Percentiles rank a stretch among this genome's conserved stretches.
Evolutionary conservation across 2,329 filamentous ascomycete species (phyloP).

Genomic region (Neonectria punicea): DNA sequence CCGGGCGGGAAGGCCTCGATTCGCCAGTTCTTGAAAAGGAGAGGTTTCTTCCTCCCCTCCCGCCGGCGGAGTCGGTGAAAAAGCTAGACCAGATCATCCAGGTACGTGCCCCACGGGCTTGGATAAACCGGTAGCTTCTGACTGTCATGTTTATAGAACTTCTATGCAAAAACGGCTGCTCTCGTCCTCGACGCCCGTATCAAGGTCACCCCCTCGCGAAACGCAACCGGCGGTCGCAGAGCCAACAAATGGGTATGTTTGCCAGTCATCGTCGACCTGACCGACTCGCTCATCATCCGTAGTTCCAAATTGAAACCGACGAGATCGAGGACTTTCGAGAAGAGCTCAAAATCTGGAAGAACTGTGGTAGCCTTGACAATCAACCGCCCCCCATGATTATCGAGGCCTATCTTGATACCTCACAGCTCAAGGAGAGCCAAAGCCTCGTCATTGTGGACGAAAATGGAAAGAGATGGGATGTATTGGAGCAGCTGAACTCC

Average conservation of each 20-base stretch:
- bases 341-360: slow-evolving; percentile 84
- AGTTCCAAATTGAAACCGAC: slow-evolving; percentile 97
- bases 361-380: slow-evolving; percentile 79
- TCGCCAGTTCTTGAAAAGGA: slow-evolving; percentile 62
- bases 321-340: slow-evolving; percentile 90
- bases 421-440: slow-evolving; percentile 82
- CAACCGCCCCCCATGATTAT: slow-evolving; percentile 86
- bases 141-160: slow-evolving; percentile 71
- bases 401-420: slow-evolving; percentile 88
- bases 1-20: slow-evolving; percentile 53
- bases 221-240: slow-evolving; percentile 60
- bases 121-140: background rate
- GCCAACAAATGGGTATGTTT: slow-evolving; percentile 86
- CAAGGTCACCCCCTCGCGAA: slow-evolving; percentile 66
- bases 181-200: slow-evolving; percentile 85
- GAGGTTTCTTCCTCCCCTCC: slow-evolving; percentile 55
- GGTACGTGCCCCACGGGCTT: slow-evolving; percentile 59
- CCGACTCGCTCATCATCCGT: slow-evolving; percentile 30
- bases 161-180: slow-evolving; percentile 87
- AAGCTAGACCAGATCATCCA: slow-evolving; percentile 95
- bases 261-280: background rate
- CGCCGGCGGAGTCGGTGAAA: slow-evolving; percentile 74
- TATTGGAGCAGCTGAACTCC: slow-evolving; percentile 80
- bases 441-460: slow-evolving; percentile 90
- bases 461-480: slow-evolving; percentile 91